Conservation (phyloP, 2,329 filamentous ascomycete species). For the Aspergillus sp. region DNA sequence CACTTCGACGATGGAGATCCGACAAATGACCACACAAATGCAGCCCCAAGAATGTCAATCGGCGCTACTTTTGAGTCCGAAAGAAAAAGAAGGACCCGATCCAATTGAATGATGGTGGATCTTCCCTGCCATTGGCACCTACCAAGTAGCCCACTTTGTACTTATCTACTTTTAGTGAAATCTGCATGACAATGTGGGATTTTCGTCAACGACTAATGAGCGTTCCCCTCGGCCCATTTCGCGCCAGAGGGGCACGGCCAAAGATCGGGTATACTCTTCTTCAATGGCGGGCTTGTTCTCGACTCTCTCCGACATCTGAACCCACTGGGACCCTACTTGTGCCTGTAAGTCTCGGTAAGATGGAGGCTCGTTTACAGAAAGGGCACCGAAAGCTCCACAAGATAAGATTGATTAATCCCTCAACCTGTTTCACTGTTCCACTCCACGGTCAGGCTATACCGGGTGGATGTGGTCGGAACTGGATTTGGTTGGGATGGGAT, state of each 20-base stretch:
- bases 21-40: not conserved
- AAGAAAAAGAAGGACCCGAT: not conserved
- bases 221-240: not conserved
- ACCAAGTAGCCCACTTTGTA: not conserved
- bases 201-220: not conserved
- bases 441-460: not conserved
- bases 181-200: too few relatives aligned
- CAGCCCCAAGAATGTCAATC: not conserved
- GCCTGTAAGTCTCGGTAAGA: slow-evolving; percentile 6
- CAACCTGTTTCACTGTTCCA: not conserved
- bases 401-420: slow-evolving; percentile 28
- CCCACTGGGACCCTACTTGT: slow-evolving; percentile 8
- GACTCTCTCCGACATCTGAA: not conserved
- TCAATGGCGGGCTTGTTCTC: not conserved
- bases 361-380: slow-evolving; percentile 4
- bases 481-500: not conserved
- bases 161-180: too few relatives aligned
- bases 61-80: not conserved
- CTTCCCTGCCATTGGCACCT: not conserved
- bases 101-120: not conserved
- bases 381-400: slow-evolving; percentile 22
- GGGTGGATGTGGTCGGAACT: slow-evolving; percentile 2
- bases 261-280: not conserved
- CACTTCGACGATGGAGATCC: not conserved
- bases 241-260: not conserved